These are phyloP conservation scores for Crithidia bombi DNA, from an alignment of 208 protist species.

Conservation along the genomic window DNA sequence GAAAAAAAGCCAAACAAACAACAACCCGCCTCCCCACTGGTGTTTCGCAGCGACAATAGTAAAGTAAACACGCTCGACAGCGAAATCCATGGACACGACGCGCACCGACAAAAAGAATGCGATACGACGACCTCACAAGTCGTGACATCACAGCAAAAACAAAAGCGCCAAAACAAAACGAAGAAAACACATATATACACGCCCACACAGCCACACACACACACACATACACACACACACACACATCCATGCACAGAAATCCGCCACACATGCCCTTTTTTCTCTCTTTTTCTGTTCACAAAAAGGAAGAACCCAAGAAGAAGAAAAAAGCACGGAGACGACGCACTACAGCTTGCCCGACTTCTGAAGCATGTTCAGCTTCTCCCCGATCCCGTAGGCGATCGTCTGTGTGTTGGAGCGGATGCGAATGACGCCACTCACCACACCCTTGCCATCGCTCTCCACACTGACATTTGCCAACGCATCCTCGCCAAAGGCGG, in stretches of 20 bases:
- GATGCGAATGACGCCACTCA: slow-evolving; percentile 97
- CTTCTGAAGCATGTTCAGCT: slow-evolving; percentile 87
- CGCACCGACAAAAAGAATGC: too few species aligned
- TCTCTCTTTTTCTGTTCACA: not conserved
- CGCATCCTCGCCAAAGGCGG: slow-evolving; percentile 98
- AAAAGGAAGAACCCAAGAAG: not conserved
- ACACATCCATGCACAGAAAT: not conserved
- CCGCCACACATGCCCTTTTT: not conserved
- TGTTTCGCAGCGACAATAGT: too few species aligned
- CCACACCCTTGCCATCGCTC: slow-evolving; percentile 63
- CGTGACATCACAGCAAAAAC: too few species aligned
- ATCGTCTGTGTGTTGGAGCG: slow-evolving; percentile 98
- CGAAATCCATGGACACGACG: too few species aligned
- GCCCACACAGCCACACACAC: too few species aligned
- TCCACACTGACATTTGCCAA: slow-evolving; percentile 96
- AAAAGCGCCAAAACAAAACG: too few species aligned
- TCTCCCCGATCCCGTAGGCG: slow-evolving; percentile 97
- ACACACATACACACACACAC: not conserved
- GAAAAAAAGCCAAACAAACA: too few species aligned
- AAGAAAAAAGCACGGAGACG: slow-evolving; percentile 17
- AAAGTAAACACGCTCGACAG: too few species aligned
- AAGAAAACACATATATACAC: too few species aligned
- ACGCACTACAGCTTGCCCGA: slow-evolving; percentile 27
- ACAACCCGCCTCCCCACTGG: too few species aligned
- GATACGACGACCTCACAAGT: too few species aligned